Conservation (phyloP, 2,329 filamentous ascomycete species). For the Sclerotinia minor region DNA sequence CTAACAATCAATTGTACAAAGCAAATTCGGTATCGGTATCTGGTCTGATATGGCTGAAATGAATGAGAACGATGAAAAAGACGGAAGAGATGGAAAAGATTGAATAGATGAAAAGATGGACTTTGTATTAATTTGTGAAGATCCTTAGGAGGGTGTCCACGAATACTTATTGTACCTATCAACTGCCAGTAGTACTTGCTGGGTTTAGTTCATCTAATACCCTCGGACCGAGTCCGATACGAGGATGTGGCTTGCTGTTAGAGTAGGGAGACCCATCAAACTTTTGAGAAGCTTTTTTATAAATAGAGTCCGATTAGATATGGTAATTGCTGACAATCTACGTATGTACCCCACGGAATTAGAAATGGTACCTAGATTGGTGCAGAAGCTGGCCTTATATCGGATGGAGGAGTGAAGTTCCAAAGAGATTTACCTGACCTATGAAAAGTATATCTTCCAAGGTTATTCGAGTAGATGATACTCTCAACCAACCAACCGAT, state of each 20-base stretch:
- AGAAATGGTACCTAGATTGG: background rate
- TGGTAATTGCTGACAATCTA: background rate
- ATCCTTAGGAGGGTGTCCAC: background rate
- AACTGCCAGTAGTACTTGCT: slow-evolving; percentile 4
- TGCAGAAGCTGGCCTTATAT: background rate
- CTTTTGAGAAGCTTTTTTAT: background rate
- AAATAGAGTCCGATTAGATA: slow-evolving; percentile 1
- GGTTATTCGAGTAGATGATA: background rate
- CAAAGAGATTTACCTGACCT: background rate
- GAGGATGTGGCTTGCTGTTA: slow-evolving; percentile 19
- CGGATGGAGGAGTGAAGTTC: background rate
- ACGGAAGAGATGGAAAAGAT: too few relatives aligned
- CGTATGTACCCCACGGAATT: background rate
- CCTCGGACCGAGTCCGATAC: slow-evolving; percentile 2
- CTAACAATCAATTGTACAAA: background rate
- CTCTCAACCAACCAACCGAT: background rate
- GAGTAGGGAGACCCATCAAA: slow-evolving; percentile 6
- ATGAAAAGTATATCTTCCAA: background rate
- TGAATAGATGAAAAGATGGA: background rate
- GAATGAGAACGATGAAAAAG: background rate
- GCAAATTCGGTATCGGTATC: background rate
- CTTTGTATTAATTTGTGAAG: slow-evolving; percentile 2
- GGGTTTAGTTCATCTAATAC: slow-evolving; percentile 8
- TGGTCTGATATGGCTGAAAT: background rate
- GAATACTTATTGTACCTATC: slow-evolving; percentile 2